Evolutionary conservation across 2,329 filamentous ascomycete genomes (phyloP).

Genomic region (Xylariales sp.): DNA sequence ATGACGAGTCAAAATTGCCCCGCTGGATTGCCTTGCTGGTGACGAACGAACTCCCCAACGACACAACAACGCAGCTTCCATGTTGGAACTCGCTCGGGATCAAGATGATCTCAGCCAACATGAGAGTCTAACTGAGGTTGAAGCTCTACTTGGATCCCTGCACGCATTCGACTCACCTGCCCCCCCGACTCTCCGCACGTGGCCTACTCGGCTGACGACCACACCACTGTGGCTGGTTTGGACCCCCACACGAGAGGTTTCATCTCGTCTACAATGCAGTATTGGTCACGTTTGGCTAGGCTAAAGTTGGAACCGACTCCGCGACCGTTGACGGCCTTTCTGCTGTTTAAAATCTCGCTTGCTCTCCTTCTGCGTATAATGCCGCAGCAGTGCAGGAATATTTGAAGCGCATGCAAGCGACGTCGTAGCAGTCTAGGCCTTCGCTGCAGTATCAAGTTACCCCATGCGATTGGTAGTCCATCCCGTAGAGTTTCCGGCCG

Average conservation of each 20-base stretch:
- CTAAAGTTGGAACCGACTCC: slow-evolving; percentile 3
- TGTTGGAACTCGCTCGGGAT: not conserved
- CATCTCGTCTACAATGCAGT: slow-evolving; percentile 5
- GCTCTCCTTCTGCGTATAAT: not conserved
- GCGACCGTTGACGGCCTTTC: slow-evolving; percentile 3
- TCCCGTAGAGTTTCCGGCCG: too few relatives aligned
- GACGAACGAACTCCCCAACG: not conserved
- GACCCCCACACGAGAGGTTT: slow-evolving; percentile 7
- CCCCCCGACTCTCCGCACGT: not conserved
- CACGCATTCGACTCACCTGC: not conserved
- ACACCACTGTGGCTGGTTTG: not conserved
- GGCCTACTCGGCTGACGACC: not conserved
- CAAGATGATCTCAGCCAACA: not conserved
- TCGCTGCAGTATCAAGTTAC: too few relatives aligned
- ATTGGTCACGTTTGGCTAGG: not conserved
- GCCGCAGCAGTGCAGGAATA: not conserved
- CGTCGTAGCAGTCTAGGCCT: too few relatives aligned
- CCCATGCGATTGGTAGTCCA: too few relatives aligned
- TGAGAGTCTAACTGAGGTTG: not conserved
- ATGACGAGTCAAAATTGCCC: too few relatives aligned
- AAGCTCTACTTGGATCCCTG: not conserved
- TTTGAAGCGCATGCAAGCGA: too few relatives aligned
- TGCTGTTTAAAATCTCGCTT: too few relatives aligned
- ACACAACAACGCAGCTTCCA: not conserved
- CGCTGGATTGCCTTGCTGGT: too few relatives aligned